Conservation (phyloP, 2,329 filamentous ascomycete species). For the Trichoderma guizhouense region DNA sequence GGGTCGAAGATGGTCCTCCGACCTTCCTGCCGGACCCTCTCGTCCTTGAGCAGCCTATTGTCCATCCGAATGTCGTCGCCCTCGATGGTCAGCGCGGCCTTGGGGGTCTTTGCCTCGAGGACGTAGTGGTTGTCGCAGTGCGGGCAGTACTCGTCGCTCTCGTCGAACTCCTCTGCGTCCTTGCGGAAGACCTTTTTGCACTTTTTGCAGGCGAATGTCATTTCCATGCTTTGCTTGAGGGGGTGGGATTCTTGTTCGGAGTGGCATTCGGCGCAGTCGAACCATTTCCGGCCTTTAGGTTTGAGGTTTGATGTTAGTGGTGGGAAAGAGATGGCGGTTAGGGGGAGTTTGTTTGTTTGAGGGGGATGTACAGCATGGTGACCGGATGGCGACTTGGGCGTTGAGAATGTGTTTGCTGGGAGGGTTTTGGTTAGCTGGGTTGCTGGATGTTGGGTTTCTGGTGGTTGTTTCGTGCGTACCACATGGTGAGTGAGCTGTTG, state of each 20-base stretch:
- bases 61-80: constrained; percentile 86
- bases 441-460: neutral
- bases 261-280: constrained; percentile 97
- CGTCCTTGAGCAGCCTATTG: constrained; percentile 88
- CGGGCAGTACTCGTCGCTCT: constrained; percentile 97
- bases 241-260: constrained; percentile 73
- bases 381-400: constrained; percentile 93
- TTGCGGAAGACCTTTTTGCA: constrained; percentile 98
- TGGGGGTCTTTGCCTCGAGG: constrained; percentile 80
- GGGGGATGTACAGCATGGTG: constrained; percentile 76
- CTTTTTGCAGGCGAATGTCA: constrained; percentile 97
- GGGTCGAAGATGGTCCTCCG: constrained; percentile 71
- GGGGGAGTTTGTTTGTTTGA: neutral
- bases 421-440: neutral
- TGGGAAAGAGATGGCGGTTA: neutral
- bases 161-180: constrained; percentile 86
- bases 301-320: constrained; percentile 43
- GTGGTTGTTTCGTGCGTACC: constrained; percentile 2
- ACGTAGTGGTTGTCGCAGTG: constrained; percentile 99
- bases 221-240: constrained; percentile 75
- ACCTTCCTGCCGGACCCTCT: constrained; percentile 62
- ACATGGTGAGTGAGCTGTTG: constrained; percentile 5
- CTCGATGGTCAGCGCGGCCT: constrained; percentile 80
- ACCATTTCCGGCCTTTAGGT: constrained; percentile 79
- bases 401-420: constrained; percentile 95